Conservation (phyloP, 345 rosid genomes). For the Citropsis articulata region DNA sequence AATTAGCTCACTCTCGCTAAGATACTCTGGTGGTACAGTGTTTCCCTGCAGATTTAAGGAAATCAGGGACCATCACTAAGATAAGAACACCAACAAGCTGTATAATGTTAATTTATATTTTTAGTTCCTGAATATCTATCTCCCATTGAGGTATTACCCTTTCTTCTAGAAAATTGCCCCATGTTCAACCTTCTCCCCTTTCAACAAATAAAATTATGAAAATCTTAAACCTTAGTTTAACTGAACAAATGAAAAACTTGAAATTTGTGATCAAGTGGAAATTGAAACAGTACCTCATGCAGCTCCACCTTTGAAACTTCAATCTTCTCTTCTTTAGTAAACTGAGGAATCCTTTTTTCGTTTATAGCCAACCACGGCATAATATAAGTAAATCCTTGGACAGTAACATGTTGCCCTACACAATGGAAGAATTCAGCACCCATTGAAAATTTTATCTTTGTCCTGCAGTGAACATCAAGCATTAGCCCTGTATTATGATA, state of each 20-base stretch:
- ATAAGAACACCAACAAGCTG: not conserved
- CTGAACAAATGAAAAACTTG: not conserved
- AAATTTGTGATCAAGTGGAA: not conserved
- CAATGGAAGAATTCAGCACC: conserved; percentile 86
- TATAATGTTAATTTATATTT: not conserved
- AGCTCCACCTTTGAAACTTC: conserved; percentile 75
- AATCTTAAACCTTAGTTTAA: not conserved
- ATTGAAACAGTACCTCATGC: conserved; percentile 48
- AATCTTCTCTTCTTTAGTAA: conserved; percentile 64
- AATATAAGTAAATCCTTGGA: conserved; percentile 72
- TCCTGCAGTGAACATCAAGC: conserved; percentile 45
- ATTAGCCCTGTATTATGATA: not conserved
- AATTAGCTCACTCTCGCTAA: conserved; percentile 94
- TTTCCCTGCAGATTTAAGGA: conserved; percentile 52
- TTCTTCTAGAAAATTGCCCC: not conserved
- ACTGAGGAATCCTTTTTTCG: conserved; percentile 75
- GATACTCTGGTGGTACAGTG: conserved; percentile 81
- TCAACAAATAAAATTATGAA: not conserved
- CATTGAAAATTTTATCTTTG: conserved; percentile 67
- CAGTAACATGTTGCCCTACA: conserved; percentile 58
- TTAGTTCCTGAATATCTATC: not conserved
- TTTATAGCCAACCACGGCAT: conserved; percentile 92
- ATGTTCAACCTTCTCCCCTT: not conserved
- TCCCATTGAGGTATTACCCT: not conserved
- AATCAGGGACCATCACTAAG: conserved; percentile 8